A percentile compares a stretch with the other conserved stretches of the same genome.
phyloP scores from a whole-genome alignment of 805 yeast species.

The Pichia thaimueangensis region DNA sequence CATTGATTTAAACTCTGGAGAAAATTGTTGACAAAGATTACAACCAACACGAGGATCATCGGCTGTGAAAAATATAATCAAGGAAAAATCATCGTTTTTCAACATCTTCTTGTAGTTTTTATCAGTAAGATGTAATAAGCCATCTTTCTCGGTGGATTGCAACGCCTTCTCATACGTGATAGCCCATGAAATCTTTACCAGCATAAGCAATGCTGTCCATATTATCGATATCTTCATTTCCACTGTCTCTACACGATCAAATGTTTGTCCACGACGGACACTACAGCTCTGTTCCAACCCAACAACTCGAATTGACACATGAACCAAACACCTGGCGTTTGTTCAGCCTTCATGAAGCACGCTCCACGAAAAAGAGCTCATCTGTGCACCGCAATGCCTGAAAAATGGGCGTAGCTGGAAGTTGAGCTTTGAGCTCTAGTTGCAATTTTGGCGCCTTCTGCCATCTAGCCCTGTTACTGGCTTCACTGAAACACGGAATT shows the following conservation, averaged over 20 bases:
- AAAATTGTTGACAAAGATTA: constrained; percentile 60
- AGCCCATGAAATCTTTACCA: constrained; percentile 10
- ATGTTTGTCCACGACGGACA: no score
- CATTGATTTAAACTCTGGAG: constrained; percentile 55
- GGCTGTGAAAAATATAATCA: constrained; percentile 69
- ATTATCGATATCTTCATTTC: neutral
- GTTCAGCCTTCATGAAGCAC: neutral
- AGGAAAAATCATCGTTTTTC: constrained; percentile 57
- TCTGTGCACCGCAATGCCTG: neutral
- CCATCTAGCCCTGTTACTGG: no score
- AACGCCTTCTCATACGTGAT: constrained; percentile 19
- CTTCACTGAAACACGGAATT: no score
- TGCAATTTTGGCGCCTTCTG: no score
- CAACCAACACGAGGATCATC: constrained; percentile 71
- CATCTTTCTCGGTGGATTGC: constrained; percentile 10
- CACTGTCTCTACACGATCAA: no score
- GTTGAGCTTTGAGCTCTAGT: no score
- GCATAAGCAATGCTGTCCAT: neutral
- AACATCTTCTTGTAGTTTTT: constrained; percentile 50
- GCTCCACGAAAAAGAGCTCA: neutral
- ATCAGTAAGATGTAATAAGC: constrained; percentile 40
- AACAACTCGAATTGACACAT: no score
- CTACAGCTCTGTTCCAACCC: no score
- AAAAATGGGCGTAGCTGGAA: no score
- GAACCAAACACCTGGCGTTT: no score